A percentile compares a stretch with the other conserved stretches of the same genome.
Conservation (phyloP, 2,329 filamentous ascomycete species). For the Venturia pyrina region DNA sequence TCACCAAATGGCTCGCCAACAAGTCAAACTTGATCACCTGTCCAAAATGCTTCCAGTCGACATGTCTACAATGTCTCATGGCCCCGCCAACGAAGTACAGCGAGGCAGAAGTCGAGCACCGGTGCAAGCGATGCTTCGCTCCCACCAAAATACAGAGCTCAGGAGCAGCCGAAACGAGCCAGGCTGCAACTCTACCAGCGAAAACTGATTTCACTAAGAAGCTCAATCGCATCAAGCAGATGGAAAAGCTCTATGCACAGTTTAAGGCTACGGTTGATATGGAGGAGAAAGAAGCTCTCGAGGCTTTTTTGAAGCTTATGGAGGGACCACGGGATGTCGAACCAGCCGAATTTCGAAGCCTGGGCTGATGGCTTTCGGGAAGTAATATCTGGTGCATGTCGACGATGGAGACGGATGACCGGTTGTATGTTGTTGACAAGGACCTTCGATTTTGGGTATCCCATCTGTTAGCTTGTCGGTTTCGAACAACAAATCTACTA, state of each 20-base stretch:
- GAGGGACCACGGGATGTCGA: not conserved
- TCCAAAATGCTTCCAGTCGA: not conserved
- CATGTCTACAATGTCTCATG: not conserved
- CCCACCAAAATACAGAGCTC: not conserved
- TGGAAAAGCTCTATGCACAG: not conserved
- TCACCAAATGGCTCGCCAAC: not conserved
- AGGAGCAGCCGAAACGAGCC: not conserved
- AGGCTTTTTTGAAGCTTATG: not conserved
- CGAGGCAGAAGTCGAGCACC: not conserved
- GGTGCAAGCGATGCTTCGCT: not conserved
- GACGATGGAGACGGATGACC: no score
- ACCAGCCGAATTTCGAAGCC: not conserved
- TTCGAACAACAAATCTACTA: no score
- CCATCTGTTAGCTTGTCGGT: no score
- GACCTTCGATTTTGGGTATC: no score
- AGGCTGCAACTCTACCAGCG: no score
- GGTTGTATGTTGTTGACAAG: no score
- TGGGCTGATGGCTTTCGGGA: no score
- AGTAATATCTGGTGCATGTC: no score
- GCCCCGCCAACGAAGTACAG: not conserved
- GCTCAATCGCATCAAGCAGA: not conserved
- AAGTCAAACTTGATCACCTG: not conserved
- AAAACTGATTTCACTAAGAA: not conserved
- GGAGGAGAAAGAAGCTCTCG: not conserved
- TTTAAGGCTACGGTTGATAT: not conserved